Evolutionary conservation across 148 eudicot genomes (phyloP), one percentile per base, ranked within the genome.

Genomic region (Linanthus parryae): DNA sequence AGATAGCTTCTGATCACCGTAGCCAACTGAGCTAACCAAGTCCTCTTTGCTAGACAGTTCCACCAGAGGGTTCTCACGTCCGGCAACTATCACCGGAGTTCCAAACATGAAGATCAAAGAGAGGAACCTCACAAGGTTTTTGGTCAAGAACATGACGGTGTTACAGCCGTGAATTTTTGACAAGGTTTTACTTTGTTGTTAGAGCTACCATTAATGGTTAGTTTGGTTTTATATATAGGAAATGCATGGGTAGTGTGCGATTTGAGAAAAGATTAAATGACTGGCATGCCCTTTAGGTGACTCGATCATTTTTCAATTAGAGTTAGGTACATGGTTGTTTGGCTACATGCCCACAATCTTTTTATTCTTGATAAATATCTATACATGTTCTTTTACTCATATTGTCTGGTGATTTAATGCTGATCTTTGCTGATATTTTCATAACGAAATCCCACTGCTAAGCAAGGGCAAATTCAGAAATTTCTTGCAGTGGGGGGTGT

Each of bases 1-100:
- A 28, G 95, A 85, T 29, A 90, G 79, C 81, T 83, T 90, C 25
- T 80, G 82, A 43, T 85, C 88, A 4, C 97, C 97, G 64, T 90
- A 90, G 5, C 97, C 95, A 14, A 85, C 92, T 58, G 79, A 52
- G 14, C 48, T 37, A 35, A 58, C 68, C 46, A 78, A 59, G n/a
- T 85, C 91, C 21, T 80, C 82, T 33, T 70, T 57, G 45, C 40
- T 57, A 5, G 68, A 80, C 18, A 57, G 17, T 29, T 60, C 68
- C 15, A 48, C 64, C 57, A 59, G 23, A 3, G 59, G 46, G 22
- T 60, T 64, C 27, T 55, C 48, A 40, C 34, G 47, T 16, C 47
- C 58, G 15, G 47, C 47, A 31, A 25, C 25, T 2, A 13, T 17
- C 5, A 44, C 45, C 21, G 41, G 56, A 33, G 53, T 19, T 13